Base-by-base conservation (phyloP, 2,329 filamentous ascomycete genomes). In the Penicillium concentricum region DNA sequence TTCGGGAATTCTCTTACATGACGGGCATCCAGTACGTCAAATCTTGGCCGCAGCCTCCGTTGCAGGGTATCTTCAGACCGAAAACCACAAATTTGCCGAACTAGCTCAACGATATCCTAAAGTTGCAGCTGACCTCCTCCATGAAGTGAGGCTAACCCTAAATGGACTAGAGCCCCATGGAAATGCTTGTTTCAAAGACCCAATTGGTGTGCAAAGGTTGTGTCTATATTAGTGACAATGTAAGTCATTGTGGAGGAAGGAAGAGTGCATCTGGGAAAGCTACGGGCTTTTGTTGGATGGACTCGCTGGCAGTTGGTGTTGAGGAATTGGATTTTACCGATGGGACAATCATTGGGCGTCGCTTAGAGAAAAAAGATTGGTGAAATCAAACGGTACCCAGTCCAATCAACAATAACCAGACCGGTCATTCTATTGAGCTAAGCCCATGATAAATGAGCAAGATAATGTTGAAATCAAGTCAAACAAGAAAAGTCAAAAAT, bases 111-210 rank as follows among this genome's bases (percentile, higher is more conserved):
- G n/a, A n/a, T n/a, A n/a, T n/a, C n/a, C n/a, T n/a, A n/a, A n/a
- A n/a, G n/a, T n/a, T n/a, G n/a, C n/a, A n/a, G n/a, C n/a, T 50
- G 59, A 61, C 22, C 41, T 59, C 1, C 53, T 61, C 18, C 34
- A 10, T 24, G 52, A 56, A 18, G 48, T 53, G 4, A 50, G 44
- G 28, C 24, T 35, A 16, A 16, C 22, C 15, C 28, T 60, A 13
- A 18, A 53, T 7, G 2, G 10, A 10, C 12, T 22, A 12, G 28
- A 15, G 0, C 18, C 16, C 13, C 13, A 3, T 38, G 5, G 3
- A 6, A 4, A 5, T 35, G 18, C 20, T 38, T n/a, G 1, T 13
- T 51, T 56, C 22, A 20, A 47, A 38, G 53, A 59, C 34, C 57
- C 47, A 13, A 56, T 59, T 16, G 52, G n/a, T 16, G 51, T 38